Evolutionary conservation across 768 basidiomycete genomes (phyloP).

Genomic region (Tulasnella sp.): DNA sequence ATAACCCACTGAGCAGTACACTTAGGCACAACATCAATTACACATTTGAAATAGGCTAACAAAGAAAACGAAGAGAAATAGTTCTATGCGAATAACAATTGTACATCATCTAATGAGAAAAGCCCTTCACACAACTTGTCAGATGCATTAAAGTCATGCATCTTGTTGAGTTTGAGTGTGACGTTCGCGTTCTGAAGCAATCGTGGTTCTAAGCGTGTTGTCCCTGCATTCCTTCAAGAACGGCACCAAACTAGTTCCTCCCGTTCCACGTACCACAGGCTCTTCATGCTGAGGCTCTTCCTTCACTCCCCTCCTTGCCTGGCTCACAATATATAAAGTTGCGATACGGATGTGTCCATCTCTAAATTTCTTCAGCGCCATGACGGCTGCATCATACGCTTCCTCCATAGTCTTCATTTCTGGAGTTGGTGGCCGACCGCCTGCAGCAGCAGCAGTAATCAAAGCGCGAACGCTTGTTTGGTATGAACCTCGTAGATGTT

Average conservation of each 20-base stretch:
- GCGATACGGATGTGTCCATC: slow-evolving; percentile 85
- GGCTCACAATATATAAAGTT: slow-evolving; percentile 72
- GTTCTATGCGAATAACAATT: no score
- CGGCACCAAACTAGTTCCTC: slow-evolving; percentile 69
- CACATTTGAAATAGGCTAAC: no score
- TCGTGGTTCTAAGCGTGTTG: slow-evolving; percentile 40
- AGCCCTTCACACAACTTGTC: no score
- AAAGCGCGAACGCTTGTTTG: slow-evolving; percentile 15
- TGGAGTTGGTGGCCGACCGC: background rate
- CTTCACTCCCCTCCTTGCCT: slow-evolving; percentile 40
- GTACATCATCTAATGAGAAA: no score
- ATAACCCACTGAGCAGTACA: no score
- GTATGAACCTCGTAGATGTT: slow-evolving; percentile 50
- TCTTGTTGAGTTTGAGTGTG: no score
- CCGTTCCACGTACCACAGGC: slow-evolving; percentile 62
- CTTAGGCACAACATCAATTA: no score
- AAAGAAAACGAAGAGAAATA: no score
- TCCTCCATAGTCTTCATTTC: slow-evolving; percentile 19
- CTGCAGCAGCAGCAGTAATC: background rate
- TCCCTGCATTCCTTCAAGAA: slow-evolving; percentile 85
- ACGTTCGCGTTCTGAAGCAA: no score
- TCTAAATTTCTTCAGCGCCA: slow-evolving; percentile 67
- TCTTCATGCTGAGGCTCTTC: slow-evolving; percentile 37
- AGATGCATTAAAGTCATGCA: no score
- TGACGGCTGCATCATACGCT: slow-evolving; percentile 66